Evolutionary conservation across 2,329 filamentous ascomycete genomes (phyloP), one percentile per base, ranked within the genome.

Genomic region (Trichoderma endophyticum): DNA sequence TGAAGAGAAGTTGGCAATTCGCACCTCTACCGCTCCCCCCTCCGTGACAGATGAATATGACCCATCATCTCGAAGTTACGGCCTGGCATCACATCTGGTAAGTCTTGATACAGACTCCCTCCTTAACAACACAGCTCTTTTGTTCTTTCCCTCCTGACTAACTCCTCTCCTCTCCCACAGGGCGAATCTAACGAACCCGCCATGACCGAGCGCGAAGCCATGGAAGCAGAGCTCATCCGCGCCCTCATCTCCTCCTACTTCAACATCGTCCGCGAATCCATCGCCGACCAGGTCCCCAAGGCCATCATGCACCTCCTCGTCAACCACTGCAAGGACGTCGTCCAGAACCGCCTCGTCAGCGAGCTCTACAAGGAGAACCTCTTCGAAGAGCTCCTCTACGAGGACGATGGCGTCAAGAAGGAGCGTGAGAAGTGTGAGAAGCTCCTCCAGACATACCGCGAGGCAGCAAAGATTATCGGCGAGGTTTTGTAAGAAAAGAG

Each of bases 341-440:
- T 99, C 36, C 96, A 99, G 83, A 99, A 99, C 83, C 89, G 96
- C 60, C 90, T 99, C 7, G 96, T 99, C 71, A 97, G 93, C 80
- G 93, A 97, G 81, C 86, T 99, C 65, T 99, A 99, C 86, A 95
- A 93, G 83, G 96, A 98, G 82, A 84, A 90, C 39, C 85, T 97
- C 39, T 98, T 98, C 78, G 91, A 94, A 77, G 95, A 99, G 80
- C 88, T 99, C 70, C 86, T 99, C 51, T 98, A 99, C 82, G 96
- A 99, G 82, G 96, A 99, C 79, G 96, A 99, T 79, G 93, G 90
- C 26, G 95, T 99, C 80, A 98, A 98, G 88, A 95, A 94, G 79
- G 95, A 98, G 84, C 90, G 95, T 74, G 95, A 98, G 85, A 99
- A 99, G 88, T 99, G 96, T 83, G 96, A 99, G 86, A 96, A 94